A percentile compares a stretch with the other conserved stretches of the same genome.
Evolutionary conservation across 495 filamentous ascomycete genomes (phyloP).

Genomic region (Trichoderma erinaceum): DNA sequence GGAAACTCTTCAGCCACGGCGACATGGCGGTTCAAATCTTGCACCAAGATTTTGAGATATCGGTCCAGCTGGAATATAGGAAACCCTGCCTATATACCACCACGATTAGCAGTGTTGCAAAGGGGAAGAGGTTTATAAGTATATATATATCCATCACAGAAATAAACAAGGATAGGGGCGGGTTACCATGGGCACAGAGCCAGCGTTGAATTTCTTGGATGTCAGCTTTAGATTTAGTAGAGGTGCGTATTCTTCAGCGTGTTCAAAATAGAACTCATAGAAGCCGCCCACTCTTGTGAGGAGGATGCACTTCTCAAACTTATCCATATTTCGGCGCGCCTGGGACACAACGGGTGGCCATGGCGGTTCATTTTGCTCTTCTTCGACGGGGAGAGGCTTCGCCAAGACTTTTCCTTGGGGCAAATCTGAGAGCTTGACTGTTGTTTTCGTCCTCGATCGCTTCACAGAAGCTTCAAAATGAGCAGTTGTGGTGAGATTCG

Average conservation of each 20-base stretch:
- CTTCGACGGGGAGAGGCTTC: slow-evolving; percentile 31
- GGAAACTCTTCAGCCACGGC: slow-evolving; percentile 91
- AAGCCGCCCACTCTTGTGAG: slow-evolving; percentile 89
- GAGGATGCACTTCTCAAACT: slow-evolving; percentile 81
- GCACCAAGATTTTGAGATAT: slow-evolving; percentile 84
- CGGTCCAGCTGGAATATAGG: slow-evolving; percentile 87
- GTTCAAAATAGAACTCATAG: slow-evolving; percentile 95
- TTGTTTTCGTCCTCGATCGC: slow-evolving; percentile 37
- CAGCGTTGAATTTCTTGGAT: slow-evolving; percentile 67
- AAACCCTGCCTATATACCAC: slow-evolving; percentile 64
- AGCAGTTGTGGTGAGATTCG: not conserved
- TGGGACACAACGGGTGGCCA: slow-evolving; percentile 89
- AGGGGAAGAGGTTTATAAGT: not conserved
- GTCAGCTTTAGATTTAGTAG: slow-evolving; percentile 83
- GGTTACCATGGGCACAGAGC: slow-evolving; percentile 71
- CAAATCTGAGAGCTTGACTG: slow-evolving; percentile 55
- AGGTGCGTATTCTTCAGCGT: slow-evolving; percentile 82
- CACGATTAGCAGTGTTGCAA: slow-evolving; percentile 15
- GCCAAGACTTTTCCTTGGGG: slow-evolving; percentile 50
- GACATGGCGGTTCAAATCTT: slow-evolving; percentile 83
- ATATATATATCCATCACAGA: not conserved
- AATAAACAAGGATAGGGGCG: slow-evolving; percentile 18
- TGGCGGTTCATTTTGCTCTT: slow-evolving; percentile 41
- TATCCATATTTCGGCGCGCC: slow-evolving; percentile 82
- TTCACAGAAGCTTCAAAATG: not conserved